These are phyloP conservation scores for Vicia villosa DNA, from an alignment of 306 rosid genomes.

Conservation along the genomic window DNA sequence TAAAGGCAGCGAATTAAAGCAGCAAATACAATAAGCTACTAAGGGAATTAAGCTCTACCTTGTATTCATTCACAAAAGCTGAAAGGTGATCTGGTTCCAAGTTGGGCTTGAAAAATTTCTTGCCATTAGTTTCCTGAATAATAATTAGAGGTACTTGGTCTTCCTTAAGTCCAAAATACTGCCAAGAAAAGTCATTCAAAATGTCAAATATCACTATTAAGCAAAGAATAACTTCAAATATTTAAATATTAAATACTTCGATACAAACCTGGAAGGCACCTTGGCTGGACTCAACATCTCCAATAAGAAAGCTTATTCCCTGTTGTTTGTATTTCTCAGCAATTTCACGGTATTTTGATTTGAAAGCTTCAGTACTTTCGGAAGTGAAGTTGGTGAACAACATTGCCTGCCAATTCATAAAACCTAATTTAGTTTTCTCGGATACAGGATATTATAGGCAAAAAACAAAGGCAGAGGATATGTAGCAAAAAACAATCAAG, in stretches of 20 bases:
- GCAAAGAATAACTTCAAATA: neutral
- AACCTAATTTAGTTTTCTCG: conserved; percentile 27
- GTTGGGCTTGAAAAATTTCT: conserved; percentile 69
- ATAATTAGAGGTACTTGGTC: conserved; percentile 80
- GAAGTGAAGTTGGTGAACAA: conserved; percentile 76
- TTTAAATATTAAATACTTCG: conserved; percentile 7
- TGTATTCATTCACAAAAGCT: conserved; percentile 80
- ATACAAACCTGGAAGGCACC: conserved; percentile 85
- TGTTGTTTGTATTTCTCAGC: conserved; percentile 69
- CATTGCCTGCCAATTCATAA: conserved; percentile 67
- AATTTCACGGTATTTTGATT: conserved; percentile 66
- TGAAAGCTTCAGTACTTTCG: conserved; percentile 61
- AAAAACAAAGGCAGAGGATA: conserved; percentile 5
- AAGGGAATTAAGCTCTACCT: conserved; percentile 52
- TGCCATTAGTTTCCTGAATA: conserved; percentile 65
- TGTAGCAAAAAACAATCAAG: neutral
- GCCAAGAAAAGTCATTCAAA: conserved; percentile 37
- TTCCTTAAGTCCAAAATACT: conserved; percentile 89
- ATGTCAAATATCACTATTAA: conserved; percentile 27
- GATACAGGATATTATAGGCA: neutral
- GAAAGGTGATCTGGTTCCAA: conserved; percentile 71
- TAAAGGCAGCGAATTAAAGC: neutral
- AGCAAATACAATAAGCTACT: neutral
- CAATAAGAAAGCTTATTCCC: conserved; percentile 75
- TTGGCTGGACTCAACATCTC: conserved; percentile 70